phyloP scores from a whole-genome alignment of 2,329 filamentous ascomycete genomes.

The Trichophyton verrucosum region DNA sequence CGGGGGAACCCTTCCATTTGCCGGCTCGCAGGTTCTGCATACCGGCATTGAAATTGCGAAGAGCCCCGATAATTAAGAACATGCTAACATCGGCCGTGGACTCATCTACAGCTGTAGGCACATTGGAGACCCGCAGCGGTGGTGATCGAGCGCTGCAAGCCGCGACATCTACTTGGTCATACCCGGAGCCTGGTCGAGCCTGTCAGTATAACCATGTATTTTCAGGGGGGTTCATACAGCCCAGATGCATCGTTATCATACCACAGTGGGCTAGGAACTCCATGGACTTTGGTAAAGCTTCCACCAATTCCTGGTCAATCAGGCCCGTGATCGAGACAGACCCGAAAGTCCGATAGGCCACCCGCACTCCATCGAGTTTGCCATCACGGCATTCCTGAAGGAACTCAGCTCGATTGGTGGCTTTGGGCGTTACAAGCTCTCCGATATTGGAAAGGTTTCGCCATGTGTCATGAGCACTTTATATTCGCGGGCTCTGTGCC shows the following conservation, averaged over 20 bases:
- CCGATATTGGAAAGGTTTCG: constrained; percentile 36
- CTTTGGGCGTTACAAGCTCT: constrained; percentile 50
- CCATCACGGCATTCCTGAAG: constrained; percentile 55
- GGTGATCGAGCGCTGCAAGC: constrained; percentile 53
- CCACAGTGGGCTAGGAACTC: constrained; percentile 31
- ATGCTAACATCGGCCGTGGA: constrained; percentile 71
- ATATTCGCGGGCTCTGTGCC: neutral
- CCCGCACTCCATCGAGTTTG: constrained; percentile 51
- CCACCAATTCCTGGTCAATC: constrained; percentile 58
- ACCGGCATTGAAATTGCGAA: constrained; percentile 58
- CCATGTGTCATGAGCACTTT: constrained; percentile 13
- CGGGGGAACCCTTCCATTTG: constrained; percentile 50
- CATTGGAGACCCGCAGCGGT: constrained; percentile 61
- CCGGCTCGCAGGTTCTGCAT: constrained; percentile 55
- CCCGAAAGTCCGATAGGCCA: constrained; percentile 58
- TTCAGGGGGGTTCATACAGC: neutral
- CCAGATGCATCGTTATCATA: constrained; percentile 15
- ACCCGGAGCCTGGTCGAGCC: constrained; percentile 52
- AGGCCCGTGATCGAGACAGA: constrained; percentile 53
- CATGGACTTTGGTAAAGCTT: constrained; percentile 31
- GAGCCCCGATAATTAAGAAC: constrained; percentile 67
- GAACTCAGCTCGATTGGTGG: constrained; percentile 54
- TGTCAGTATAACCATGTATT: neutral
- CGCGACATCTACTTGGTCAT: constrained; percentile 66
- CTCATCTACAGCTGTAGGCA: constrained; percentile 68